phyloP scores from a whole-genome alignment of 345 rosid genomes.

The Ceriops zippeliana region DNA sequence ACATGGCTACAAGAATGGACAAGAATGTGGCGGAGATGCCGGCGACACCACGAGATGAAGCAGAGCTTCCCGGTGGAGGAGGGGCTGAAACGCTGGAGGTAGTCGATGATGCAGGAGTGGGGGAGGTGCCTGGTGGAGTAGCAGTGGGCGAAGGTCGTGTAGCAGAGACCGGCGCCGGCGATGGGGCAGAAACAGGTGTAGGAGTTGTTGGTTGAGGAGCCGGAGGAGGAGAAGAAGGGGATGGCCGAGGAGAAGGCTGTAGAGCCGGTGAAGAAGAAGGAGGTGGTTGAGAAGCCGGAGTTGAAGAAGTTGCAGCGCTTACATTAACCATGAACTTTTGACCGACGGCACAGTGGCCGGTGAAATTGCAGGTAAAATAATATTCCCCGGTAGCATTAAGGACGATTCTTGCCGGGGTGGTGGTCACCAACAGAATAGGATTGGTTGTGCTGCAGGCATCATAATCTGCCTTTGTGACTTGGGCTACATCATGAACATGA shows the following conservation, averaged over 20 bases:
- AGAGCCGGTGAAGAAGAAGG: constrained; percentile 11
- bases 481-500: constrained; percentile 14
- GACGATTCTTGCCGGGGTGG: constrained; percentile 22
- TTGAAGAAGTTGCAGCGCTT: constrained; percentile 14
- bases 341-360: constrained; percentile 24
- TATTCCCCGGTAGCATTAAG: constrained; percentile 18
- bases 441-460: constrained; percentile 16
- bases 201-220: neutral
- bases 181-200: neutral
- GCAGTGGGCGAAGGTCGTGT: constrained; percentile 9
- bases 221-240: neutral
- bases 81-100: constrained; percentile 17
- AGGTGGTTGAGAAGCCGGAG: constrained; percentile 7
- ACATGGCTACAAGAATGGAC: constrained; percentile 29
- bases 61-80: constrained; percentile 37
- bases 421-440: neutral
- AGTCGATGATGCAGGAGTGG: constrained; percentile 5
- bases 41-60: constrained; percentile 32
- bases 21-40: constrained; percentile 29
- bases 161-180: constrained; percentile 3
- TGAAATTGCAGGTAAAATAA: constrained; percentile 19
- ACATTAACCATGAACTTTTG: constrained; percentile 26
- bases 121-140: constrained; percentile 6
- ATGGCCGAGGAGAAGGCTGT: neutral
- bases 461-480: constrained; percentile 21